phyloP scores from a whole-genome alignment of 1,284 basidiomycete genomes.

The Ceratobasidium sp. region DNA sequence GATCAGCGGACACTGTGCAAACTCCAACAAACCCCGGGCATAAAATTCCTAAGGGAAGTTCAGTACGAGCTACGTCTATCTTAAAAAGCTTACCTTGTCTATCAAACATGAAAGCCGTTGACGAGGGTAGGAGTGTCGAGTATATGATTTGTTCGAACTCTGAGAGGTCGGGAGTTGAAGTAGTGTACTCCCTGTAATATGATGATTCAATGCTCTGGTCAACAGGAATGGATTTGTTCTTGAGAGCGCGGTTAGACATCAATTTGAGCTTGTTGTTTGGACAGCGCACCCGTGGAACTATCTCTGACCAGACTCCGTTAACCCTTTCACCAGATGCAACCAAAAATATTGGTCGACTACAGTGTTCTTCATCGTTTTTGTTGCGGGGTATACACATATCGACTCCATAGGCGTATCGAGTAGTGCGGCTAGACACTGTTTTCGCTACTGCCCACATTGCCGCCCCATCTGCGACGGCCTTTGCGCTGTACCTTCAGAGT shows the following conservation, averaged over 20 bases:
- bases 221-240: background rate
- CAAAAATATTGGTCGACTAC: background rate
- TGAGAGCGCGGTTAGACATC: background rate
- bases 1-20: background rate
- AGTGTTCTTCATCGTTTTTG: background rate
- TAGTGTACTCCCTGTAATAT: background rate
- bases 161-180: background rate
- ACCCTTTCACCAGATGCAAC: background rate
- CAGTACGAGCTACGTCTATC: background rate
- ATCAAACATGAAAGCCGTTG: background rate
- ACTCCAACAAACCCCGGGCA: background rate
- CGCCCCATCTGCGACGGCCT: slow-evolving; percentile 12
- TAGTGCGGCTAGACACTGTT: background rate
- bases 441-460: background rate
- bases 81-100: slow-evolving; percentile 5
- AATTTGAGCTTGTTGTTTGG: background rate
- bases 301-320: background rate
- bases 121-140: background rate
- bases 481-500: no score
- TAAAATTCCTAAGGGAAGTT: background rate
- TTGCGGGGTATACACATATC: background rate
- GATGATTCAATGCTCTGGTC: background rate
- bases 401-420: slow-evolving; percentile 10
- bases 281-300: background rate
- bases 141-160: background rate